Base-by-base conservation (phyloP, 2,329 filamentous ascomycete species). In the Aspergillus sp. region DNA sequence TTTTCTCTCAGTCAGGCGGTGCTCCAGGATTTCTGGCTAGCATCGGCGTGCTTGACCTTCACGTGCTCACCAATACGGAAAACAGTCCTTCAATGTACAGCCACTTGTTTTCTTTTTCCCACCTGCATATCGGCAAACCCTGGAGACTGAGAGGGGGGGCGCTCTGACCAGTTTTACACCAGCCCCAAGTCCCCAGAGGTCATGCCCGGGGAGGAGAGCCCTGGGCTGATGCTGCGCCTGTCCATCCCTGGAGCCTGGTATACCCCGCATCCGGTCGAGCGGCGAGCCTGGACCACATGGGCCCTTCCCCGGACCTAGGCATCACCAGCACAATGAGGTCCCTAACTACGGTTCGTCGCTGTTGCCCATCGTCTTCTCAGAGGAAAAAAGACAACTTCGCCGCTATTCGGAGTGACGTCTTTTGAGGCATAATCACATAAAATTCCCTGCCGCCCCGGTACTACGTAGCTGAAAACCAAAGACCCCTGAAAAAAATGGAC, bases 231-330 rank as follows among this genome's bases (percentile, higher is more conserved):
- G 42, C 40, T 11, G 51, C 39, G 33, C 40, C 41, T 46, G 48
- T 51, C 34, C 22, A 37, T 50, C 48, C 19, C 34, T 34, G 33
- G 20, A 37, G n/a, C 3, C 24, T 44, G 34, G 37, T 65, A 54
- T 66, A 62, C 64, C 64, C 64, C 64, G 63, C 64, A 66, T 66
- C 64, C 63, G 63, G 63, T 54, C 27, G 46, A 56, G 56, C 63
- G 63, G 52, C 27, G 46, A 56, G 56, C 57, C 59, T 61, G 63
- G 63, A 48, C 61, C 63, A 66, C 64, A 56, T 59, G 64, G 64
- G 61, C 60, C 57, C 62, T 61, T 57, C 62, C 62, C 64, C 58
- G 47, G 59, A 59, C 45, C 56, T 45, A 50, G 50, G 55, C 48
- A 27, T 12, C 15, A 17, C 19, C 19, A 20, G 6, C 9, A 19